Base-by-base conservation (phyloP, 2,329 filamentous ascomycete species). In the Ilyonectria sp. region DNA sequence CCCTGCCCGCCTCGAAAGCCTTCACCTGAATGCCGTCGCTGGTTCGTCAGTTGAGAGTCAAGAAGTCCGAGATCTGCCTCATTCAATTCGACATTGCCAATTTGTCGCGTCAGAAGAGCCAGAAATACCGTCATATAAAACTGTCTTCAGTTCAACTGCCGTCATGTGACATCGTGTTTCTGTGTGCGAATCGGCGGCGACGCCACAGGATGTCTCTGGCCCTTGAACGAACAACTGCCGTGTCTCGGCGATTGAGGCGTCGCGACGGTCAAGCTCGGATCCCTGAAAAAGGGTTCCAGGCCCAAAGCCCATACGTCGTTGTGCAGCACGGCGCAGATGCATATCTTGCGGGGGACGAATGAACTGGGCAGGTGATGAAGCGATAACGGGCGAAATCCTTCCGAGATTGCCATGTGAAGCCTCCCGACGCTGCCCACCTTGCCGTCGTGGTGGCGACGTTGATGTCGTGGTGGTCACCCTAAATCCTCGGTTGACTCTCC, bases 71-170 rank as follows among this genome's bases (percentile, higher is more conserved):
- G 3, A 23, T 23, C 23, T 23, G 23, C 23, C 23, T 23, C 2
- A 23, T 23, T 23, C 4, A 4, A 23, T 23, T 23, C 23, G 23
- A 23, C 23, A 23, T 23, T 23, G 23, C 23, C 23, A 23, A 23
- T 23, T 23, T 4, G 23, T 23, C 23, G 23, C 23, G 23, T 23
- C 23, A 23, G 23, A 83, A 80, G 77, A 75, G 66, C 81, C 80
- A 68, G 62, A 83, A 81, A 83, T 79, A 67, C 69, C 46, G 31
- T n/a, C 13, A 52, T 33, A 33, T 26, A n/a, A 17, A 43, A 35
- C 26, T 40, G 21, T 55, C 23, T 43, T 43, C 37, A 43, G 33
- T 15, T 46, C 10, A 15, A 13, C 29, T 46, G 10, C 15, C 9
- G n/a, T 63, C 60, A 63, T 58, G 60, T 63, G 60, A 63, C 43